These are phyloP conservation scores for Tagetes erecta DNA, from an alignment of 129 eudicot genomes.

Conservation along the genomic window DNA sequence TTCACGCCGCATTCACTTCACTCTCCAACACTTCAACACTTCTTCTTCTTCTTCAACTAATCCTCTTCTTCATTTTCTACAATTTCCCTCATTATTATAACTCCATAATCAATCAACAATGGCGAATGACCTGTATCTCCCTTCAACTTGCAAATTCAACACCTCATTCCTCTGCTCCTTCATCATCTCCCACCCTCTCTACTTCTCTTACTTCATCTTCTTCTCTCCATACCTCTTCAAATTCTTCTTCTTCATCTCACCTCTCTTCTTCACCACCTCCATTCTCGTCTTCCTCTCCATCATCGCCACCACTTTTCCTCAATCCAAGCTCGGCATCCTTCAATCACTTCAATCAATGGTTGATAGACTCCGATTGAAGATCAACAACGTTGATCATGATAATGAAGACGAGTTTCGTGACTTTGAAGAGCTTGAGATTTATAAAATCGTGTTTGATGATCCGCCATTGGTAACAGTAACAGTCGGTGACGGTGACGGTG, in stretches of 20 bases:
- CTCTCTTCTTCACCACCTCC: conserved; percentile 64
- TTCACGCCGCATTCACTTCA: conserved; percentile 74
- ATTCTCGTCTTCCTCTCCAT: conserved; percentile 46
- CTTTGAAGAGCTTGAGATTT: conserved; percentile 60
- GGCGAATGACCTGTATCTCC: conserved; percentile 40
- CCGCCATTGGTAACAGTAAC: conserved; percentile 23
- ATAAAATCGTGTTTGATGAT: conserved; percentile 50
- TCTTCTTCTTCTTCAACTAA: conserved; percentile 49
- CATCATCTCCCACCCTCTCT: conserved; percentile 63
- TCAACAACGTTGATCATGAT: conserved; percentile 11
- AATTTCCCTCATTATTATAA: conserved; percentile 31
- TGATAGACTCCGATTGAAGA: conserved; percentile 24
- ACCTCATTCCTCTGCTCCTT: conserved; percentile 36
- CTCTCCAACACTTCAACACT: conserved; percentile 28
- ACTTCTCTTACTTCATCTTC: conserved; percentile 68
- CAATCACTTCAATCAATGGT: conserved; percentile 26
- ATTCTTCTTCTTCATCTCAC: conserved; percentile 64
- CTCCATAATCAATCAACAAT: conserved; percentile 21
- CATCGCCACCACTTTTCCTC: conserved; percentile 32
- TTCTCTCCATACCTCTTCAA: conserved; percentile 69
- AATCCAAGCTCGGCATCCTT: conserved; percentile 24
- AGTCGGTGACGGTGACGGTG: neutral
- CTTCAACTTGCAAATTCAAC: conserved; percentile 26
- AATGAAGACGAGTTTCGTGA: conserved; percentile 5
- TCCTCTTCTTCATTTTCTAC: conserved; percentile 21